These are phyloP conservation scores for Flaveria linearis DNA, from an alignment of 129 eudicot species.

Conservation along the genomic window DNA sequence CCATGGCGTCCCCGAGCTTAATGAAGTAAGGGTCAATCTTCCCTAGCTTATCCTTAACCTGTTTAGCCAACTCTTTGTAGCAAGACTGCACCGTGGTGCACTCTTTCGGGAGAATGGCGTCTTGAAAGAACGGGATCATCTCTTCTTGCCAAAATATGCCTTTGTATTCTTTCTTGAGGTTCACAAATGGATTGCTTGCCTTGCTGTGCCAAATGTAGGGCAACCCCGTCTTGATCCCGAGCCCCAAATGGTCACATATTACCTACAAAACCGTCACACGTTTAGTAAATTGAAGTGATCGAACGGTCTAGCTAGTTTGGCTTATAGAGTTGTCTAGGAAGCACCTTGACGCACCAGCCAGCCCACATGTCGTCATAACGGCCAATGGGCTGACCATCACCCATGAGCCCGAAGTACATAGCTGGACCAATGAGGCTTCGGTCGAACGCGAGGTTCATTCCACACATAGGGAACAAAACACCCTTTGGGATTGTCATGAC, in stretches of 20 bases:
- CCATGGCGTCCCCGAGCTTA: constrained; percentile 67
- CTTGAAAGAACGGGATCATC: constrained; percentile 67
- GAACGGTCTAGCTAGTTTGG: neutral
- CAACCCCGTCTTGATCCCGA: constrained; percentile 68
- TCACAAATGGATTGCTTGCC: constrained; percentile 80
- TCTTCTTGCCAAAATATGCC: constrained; percentile 83
- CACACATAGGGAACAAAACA: constrained; percentile 91
- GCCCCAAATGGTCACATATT: constrained; percentile 71
- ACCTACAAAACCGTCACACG: constrained; percentile 39
- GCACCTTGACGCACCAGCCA: constrained; percentile 93
- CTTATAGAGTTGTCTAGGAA: neutral
- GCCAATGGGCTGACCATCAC: constrained; percentile 96
- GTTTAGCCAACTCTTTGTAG: constrained; percentile 54
- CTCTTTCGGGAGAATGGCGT: constrained; percentile 50
- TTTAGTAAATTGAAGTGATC: neutral
- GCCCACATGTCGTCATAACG: constrained; percentile 99
- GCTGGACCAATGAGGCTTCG: constrained; percentile 93
- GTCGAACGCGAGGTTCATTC: constrained; percentile 86
- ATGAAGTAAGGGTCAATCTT: constrained; percentile 54
- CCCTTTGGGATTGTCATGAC: constrained; percentile 93
- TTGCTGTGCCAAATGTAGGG: constrained; percentile 84
- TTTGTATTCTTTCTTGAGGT: constrained; percentile 75
- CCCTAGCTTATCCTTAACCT: constrained; percentile 62
- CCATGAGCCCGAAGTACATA: constrained; percentile 99
- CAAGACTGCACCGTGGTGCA: constrained; percentile 64